These are phyloP conservation scores for Amoebophrya sp. DNA, from an alignment of 169 alveolate genomes.

Conservation along the genomic window DNA sequence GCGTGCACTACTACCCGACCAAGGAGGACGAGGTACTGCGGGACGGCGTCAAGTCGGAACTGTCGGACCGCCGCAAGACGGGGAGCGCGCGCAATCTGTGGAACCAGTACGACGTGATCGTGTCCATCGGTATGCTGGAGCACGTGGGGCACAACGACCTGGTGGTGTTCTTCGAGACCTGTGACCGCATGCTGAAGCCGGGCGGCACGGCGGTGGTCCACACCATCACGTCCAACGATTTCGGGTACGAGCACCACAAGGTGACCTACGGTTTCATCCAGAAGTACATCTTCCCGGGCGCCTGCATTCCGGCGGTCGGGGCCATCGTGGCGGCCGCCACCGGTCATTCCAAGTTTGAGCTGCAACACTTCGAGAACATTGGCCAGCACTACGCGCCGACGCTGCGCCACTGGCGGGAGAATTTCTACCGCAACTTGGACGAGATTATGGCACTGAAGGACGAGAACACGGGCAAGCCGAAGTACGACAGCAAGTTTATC, in stretches of 20 bases:
- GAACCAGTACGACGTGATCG: background rate
- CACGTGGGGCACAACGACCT: conserved; percentile 9
- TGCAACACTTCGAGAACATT: background rate
- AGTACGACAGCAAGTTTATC: background rate
- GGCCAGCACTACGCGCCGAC: background rate
- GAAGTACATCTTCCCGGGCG: conserved; percentile 8
- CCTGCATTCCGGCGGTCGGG: conserved; percentile 17
- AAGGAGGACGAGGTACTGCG: background rate
- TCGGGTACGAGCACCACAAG: background rate
- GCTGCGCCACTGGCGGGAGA: conserved; percentile 18
- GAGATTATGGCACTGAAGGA: conserved; percentile 10
- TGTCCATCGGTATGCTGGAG: background rate
- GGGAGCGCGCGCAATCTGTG: background rate
- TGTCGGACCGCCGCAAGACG: background rate
- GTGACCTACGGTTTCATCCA: background rate
- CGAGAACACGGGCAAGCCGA: background rate
- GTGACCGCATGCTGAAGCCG: background rate
- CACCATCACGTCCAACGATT: background rate
- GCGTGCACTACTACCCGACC: background rate
- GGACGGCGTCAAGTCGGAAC: background rate
- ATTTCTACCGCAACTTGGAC: background rate
- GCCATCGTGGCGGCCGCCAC: conserved; percentile 14
- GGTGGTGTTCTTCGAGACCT: background rate
- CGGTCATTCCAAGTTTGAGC: background rate
- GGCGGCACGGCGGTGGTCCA: background rate